Conservation (phyloP, 1,139 yeast genomes). For the Candida sp. region DNA sequence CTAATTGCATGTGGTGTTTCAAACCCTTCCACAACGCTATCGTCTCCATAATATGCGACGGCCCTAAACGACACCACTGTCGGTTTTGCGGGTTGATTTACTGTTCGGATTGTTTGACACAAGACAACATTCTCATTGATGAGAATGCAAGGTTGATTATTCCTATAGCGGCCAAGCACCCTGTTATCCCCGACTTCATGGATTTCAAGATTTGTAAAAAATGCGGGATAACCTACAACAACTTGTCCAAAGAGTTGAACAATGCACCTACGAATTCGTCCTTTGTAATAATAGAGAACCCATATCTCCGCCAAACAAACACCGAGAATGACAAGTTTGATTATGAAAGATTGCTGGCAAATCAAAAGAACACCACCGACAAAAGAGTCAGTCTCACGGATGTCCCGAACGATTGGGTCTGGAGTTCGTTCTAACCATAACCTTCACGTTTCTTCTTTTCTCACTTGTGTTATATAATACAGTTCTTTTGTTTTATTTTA, state of each 20-base stretch:
- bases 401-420: conserved; percentile 47
- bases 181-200: neutral
- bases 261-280: conserved; percentile 18
- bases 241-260: conserved; percentile 19
- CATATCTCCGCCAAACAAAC: conserved; percentile 24
- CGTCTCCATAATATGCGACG: conserved; percentile 12
- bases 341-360: neutral
- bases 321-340: neutral
- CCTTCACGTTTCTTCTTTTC: neutral
- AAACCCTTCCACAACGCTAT: conserved; percentile 36
- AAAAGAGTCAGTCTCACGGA: conserved; percentile 16
- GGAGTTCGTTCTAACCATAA: conserved; percentile 45
- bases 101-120: conserved; percentile 39
- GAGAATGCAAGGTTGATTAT: conserved; percentile 39
- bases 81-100: conserved; percentile 47
- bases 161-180: conserved; percentile 30
- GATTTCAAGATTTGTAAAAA: conserved; percentile 37
- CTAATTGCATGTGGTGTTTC: conserved; percentile 48
- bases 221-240: conserved; percentile 38
- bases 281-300: conserved; percentile 43
- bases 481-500: neutral
- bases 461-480: neutral
- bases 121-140: conserved; percentile 31
- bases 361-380: neutral
- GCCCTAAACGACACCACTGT: conserved; percentile 40